phyloP scores from a whole-genome alignment of 352 stramenopile genomes.

The Globisporangium cederbergense region DNA sequence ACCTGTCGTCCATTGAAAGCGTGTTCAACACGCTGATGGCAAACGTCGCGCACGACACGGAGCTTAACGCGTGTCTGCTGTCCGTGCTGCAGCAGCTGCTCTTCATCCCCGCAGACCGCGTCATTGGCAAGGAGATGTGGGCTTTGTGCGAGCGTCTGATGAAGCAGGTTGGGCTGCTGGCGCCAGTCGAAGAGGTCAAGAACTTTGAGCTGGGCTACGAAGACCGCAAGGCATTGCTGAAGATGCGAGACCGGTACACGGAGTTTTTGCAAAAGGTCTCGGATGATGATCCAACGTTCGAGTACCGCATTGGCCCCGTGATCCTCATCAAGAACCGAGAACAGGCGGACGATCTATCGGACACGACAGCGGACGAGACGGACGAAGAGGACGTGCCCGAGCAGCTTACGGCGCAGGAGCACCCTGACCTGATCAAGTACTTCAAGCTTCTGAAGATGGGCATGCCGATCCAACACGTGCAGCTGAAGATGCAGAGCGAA shows the following conservation, averaged over 20 bases:
- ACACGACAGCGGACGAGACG: constrained; percentile 57
- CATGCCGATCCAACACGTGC: constrained; percentile 65
- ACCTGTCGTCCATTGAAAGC: constrained; percentile 65
- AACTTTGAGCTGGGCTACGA: constrained; percentile 80
- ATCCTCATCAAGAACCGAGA: constrained; percentile 75
- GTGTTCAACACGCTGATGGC: constrained; percentile 62
- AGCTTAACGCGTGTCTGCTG: constrained; percentile 67
- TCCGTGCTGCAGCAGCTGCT: constrained; percentile 84
- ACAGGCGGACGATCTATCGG: constrained; percentile 54
- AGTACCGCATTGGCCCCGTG: constrained; percentile 67
- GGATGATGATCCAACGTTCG: constrained; percentile 64
- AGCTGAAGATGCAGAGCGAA: constrained; percentile 70
- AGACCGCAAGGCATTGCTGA: constrained; percentile 72
- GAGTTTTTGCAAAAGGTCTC: constrained; percentile 67
- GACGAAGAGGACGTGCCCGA: constrained; percentile 53
- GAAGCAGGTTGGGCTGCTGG: constrained; percentile 72
- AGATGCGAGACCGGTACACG: constrained; percentile 74
- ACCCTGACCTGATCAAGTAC: constrained; percentile 70
- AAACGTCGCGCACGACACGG: constrained; percentile 52
- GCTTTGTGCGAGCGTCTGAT: constrained; percentile 71
- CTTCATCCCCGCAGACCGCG: constrained; percentile 75
- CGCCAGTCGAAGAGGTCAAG: constrained; percentile 76
- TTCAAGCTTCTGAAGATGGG: constrained; percentile 83
- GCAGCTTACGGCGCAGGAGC: constrained; percentile 43
- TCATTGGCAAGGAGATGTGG: constrained; percentile 88